Evolutionary conservation across 495 filamentous ascomycete genomes (phyloP), one percentile per base, ranked within the genome.

Genomic region (Niebla homalea): DNA sequence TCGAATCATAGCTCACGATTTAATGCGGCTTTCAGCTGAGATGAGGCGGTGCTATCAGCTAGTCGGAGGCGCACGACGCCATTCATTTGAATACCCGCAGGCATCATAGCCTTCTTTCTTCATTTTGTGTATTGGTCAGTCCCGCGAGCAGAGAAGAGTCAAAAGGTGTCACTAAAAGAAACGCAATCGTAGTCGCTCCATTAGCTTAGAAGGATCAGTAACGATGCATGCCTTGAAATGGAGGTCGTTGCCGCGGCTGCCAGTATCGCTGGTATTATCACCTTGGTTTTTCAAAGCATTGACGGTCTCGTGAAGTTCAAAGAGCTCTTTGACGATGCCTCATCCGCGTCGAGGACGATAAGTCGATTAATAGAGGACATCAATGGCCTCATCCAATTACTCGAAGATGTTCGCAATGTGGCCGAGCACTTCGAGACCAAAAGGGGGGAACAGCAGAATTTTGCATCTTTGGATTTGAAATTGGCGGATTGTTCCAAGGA

Each of bases 211-310:
- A 32, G 29, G 29, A 32, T 32, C 29, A 32, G 29, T 32, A 32
- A 32, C 8, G 29, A 41, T 41, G 39, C 18, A 14, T 41, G 39
- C 16, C 39, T 22, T 19, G 39, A 12, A 18, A 54, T 54, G 51
- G 51, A 54, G 23, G 51, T 36, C 18, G 46, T 54, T 7, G 51
- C 51, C 29, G 51, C 51, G 8, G 51, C 46, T 21, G 51, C 51
- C 21, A 49, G 45, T 38, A 54, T 54, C 16, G 51, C 51, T 21
- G 51, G 51, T 32, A 49, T 54, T 36, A 43, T 54, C 45, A 49
- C 51, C 21, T 32, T 54, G 36, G 51, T 49, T 5, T 29, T 41
- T 0, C 51, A 54, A 21, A 49, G 45, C 36, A 47, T 54, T n/a
- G 51, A 54, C 23, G 51, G 51, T 5, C 45, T 54, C 0, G 22